Base-by-base conservation (phyloP, 331 rosid genomes). In the Dryas integrifolia region DNA sequence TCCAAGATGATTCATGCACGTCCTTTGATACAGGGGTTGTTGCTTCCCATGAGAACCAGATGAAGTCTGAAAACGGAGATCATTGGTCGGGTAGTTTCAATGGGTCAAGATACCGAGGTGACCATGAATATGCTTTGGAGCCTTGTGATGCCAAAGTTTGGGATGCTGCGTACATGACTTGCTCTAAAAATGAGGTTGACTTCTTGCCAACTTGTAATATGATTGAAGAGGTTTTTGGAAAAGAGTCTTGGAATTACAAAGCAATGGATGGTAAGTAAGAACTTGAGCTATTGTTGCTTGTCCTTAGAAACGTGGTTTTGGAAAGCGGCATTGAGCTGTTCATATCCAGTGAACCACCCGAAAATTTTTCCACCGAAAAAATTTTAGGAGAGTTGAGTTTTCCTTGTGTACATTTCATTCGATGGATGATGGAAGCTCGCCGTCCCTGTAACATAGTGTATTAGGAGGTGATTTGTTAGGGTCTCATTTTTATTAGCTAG, bases 141-240 rank as follows among this genome's bases (percentile, higher is more conserved):
- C 88, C 84, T 68, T 91, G 92, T 71, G 92, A 94, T 72, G 72
- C 85, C 15, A 72, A 84, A 58, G 86, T 73, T 67, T 94, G 98
- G 96, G 95, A 89, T 58, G 70, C 86, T 24, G 91, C 95, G 52
- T 94, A 79, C 51, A 21, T 78, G 63, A 78, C 88, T 21, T 82
- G 82, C 81, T 78, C 87, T 0, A 77, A 82, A 65, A 82, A 52
- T 58, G 82, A 86, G 84, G 85, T 91, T 67, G 97, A 91, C 77
- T 83, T 91, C 51, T 84, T 89, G 76, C 91, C 98, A 21, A 94
- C 97, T 41, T 82, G 97, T 85, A 88, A 83, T 81, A 89, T 91
- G 98, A 94, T 91, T 59, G 90, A 89, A 82, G 98, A 94, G 86
- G 89, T 91, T 77, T 94, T 89, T 72, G 97, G 97, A 51, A 89